These are phyloP conservation scores for Colletotrichum tofieldiae DNA, from an alignment of 2,329 filamentous ascomycete genomes.

Conservation along the genomic window DNA sequence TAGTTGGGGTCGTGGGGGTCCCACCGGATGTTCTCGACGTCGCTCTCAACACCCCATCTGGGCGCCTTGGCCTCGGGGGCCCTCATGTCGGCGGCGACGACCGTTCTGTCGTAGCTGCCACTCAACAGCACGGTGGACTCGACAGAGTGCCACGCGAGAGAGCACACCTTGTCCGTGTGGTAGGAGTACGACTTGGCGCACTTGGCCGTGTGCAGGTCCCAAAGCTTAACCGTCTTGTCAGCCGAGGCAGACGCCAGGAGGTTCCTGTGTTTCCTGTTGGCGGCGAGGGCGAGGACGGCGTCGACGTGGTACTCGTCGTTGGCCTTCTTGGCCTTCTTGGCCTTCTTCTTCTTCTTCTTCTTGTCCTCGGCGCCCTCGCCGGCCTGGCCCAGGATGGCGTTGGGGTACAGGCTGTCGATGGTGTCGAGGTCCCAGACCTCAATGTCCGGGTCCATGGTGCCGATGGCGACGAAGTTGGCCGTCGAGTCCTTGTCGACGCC, in stretches of 20 bases:
- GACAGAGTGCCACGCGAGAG: constrained; percentile 90
- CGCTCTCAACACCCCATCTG: constrained; percentile 94
- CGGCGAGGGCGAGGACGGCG: constrained; percentile 90
- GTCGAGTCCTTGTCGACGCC: constrained; percentile 73
- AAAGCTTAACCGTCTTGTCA: constrained; percentile 97
- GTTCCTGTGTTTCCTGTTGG: constrained; percentile 94
- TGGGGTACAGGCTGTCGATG: constrained; percentile 98
- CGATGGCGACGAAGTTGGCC: constrained; percentile 95
- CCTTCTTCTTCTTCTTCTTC: constrained; percentile 90
- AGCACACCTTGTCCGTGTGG: constrained; percentile 98
- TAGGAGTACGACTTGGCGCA: constrained; percentile 97
- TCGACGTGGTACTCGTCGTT: constrained; percentile 97
- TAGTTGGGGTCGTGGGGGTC: constrained; percentile 93
- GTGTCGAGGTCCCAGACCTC: constrained; percentile 98
- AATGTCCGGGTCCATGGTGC: constrained; percentile 98
- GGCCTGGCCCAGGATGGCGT: constrained; percentile 91
- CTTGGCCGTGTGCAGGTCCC: constrained; percentile 93
- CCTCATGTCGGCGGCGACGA: constrained; percentile 97
- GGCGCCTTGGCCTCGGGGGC: constrained; percentile 86
- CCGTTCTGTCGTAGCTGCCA: constrained; percentile 94
- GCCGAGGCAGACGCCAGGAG: constrained; percentile 95
- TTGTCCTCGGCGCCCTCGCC: constrained; percentile 70
- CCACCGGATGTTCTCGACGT: constrained; percentile 94
- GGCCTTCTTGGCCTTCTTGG: constrained; percentile 87
- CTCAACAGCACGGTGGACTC: constrained; percentile 92